phyloP scores from a whole-genome alignment of 371 early-diverging fungal genomes.

The Chytridiales sp. region DNA sequence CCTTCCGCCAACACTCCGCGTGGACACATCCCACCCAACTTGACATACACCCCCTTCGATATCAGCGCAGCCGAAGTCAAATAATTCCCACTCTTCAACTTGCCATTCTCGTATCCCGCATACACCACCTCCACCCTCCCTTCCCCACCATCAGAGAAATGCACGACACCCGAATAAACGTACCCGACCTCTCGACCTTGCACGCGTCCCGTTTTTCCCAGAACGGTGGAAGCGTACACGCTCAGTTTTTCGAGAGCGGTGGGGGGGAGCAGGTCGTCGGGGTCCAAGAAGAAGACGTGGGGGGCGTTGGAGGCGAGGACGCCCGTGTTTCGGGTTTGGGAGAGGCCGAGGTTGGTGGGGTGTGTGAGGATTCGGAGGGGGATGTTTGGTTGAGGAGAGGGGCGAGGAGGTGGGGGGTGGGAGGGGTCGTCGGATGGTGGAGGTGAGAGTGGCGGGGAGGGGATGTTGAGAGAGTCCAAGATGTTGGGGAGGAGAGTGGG shows the following conservation, averaged over 20 bases:
- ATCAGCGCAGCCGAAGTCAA: slow-evolving; percentile 29
- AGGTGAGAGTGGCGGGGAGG: not conserved
- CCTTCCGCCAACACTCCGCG: slow-evolving; percentile 19
- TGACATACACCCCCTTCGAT: slow-evolving; percentile 12
- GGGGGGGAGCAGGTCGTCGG: slow-evolving; percentile 31
- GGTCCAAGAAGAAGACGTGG: slow-evolving; percentile 37
- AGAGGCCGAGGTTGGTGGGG: slow-evolving; percentile 25
- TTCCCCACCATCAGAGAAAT: slow-evolving; percentile 18
- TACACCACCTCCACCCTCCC: slow-evolving; percentile 12
- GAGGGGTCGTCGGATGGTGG: slow-evolving; percentile 1
- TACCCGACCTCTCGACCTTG: slow-evolving; percentile 3
- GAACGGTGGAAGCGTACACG: slow-evolving; percentile 9
- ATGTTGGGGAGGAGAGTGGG: no score
- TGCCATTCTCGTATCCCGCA: slow-evolving; percentile 9
- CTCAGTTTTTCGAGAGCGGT: slow-evolving; percentile 34
- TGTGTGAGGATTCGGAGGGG: slow-evolving; percentile 28
- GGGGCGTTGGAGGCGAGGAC: slow-evolving; percentile 16
- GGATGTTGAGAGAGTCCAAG: no score
- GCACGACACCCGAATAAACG: slow-evolving; percentile 26
- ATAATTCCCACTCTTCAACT: slow-evolving; percentile 20
- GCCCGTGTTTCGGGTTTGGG: slow-evolving; percentile 38
- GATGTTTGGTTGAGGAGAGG: slow-evolving; percentile 7
- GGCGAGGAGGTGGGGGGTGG: slow-evolving; percentile 2
- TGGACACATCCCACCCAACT: slow-evolving; percentile 38
- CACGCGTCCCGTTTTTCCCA: slow-evolving; percentile 3